Evolutionary conservation across 495 filamentous ascomycete genomes (phyloP).

Genomic region (Neohortaea acidophila): DNA sequence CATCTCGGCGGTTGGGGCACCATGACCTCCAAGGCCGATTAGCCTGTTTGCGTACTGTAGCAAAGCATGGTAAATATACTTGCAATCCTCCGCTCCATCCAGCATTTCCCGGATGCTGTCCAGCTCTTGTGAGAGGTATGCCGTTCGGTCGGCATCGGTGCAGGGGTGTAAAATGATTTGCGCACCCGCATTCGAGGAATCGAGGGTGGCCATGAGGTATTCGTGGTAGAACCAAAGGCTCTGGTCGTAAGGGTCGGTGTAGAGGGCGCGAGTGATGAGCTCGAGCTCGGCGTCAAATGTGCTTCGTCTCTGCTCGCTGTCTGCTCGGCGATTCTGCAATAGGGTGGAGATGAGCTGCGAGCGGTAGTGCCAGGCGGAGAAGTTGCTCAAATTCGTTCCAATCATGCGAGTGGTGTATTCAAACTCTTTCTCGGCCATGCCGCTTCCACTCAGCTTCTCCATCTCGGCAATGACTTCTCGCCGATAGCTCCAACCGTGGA

Average conservation of each 20-base stretch:
- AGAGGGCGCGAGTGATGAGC: constrained; percentile 58
- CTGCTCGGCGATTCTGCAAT: constrained; percentile 51
- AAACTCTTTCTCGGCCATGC: constrained; percentile 66
- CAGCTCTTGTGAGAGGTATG: constrained; percentile 24
- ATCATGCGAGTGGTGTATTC: constrained; percentile 85
- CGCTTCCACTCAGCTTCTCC: constrained; percentile 35
- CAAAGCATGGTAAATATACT: constrained; percentile 29
- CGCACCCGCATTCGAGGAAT: constrained; percentile 21
- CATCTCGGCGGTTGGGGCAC: constrained; percentile 23
- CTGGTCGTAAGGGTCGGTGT: constrained; percentile 79
- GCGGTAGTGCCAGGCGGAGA: constrained; percentile 90
- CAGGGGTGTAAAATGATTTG: constrained; percentile 47
- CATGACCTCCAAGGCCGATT: constrained; percentile 14
- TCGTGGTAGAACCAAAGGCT: constrained; percentile 94
- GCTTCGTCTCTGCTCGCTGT: constrained; percentile 41
- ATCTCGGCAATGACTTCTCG: constrained; percentile 55
- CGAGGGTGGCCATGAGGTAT: constrained; percentile 52
- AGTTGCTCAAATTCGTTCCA: constrained; percentile 68
- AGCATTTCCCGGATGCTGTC: constrained; percentile 41
- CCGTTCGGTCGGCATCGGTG: constrained; percentile 15
- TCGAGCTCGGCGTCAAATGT: constrained; percentile 60
- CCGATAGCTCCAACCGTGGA: constrained; percentile 93
- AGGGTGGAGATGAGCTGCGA: constrained; percentile 66
- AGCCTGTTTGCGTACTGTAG: constrained; percentile 16
- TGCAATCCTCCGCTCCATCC: constrained; percentile 43